phyloP scores from a whole-genome alignment of 2,329 filamentous ascomycete genomes.

The Epichloe gansuensis region DNA sequence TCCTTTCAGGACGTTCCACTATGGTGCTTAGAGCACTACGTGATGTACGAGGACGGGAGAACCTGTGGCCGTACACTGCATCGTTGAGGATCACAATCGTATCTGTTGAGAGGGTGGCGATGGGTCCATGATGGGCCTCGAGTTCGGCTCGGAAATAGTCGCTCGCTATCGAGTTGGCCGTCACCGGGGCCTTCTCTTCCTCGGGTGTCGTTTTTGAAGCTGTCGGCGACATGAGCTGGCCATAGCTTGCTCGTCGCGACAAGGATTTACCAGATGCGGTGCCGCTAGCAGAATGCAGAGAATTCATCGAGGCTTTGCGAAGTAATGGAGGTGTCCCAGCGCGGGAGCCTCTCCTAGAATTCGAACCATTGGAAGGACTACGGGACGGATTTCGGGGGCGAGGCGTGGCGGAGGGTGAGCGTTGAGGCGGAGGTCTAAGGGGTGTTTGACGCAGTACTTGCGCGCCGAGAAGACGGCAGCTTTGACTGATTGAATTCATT shows the following conservation, averaged over 20 bases:
- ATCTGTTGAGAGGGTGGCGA: conserved; percentile 33
- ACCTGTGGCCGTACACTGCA: conserved; percentile 89
- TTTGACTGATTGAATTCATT: conserved; percentile 17
- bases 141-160: conserved; percentile 61
- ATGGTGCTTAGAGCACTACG: conserved; percentile 64
- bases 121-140: conserved; percentile 41
- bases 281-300: conserved; percentile 38
- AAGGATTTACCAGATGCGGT: conserved; percentile 23
- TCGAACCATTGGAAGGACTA: conserved; percentile 30
- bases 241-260: conserved; percentile 37
- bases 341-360: conserved; percentile 34
- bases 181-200: conserved; percentile 28
- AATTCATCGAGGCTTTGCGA: conserved; percentile 46
- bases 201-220: conserved; percentile 15
- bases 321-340: conserved; percentile 38
- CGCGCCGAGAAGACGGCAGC: conserved; percentile 8
- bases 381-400: conserved; percentile 25
- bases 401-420: conserved; percentile 27
- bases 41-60: conserved; percentile 67
- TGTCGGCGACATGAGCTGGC: conserved; percentile 27
- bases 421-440: conserved; percentile 26
- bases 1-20: conserved; percentile 84
- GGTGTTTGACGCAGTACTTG: conserved; percentile 17
- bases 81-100: conserved; percentile 84
- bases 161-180: conserved; percentile 46